phyloP scores from a whole-genome alignment of 495 filamentous ascomycete genomes.

The Tuber umbilicatum region DNA sequence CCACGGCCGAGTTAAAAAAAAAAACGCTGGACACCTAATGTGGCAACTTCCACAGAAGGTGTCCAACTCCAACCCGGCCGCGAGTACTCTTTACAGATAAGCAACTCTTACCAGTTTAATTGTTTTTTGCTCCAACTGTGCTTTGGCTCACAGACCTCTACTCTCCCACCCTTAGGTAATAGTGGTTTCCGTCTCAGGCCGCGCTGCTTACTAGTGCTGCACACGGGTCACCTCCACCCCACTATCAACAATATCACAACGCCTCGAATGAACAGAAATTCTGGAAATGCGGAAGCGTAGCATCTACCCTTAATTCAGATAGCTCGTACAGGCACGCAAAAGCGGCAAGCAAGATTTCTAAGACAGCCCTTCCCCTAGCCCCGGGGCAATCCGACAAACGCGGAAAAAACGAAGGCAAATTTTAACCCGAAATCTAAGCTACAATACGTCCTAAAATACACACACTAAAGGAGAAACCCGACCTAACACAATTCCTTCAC shows the following conservation, averaged over 20 bases:
- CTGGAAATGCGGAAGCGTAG: not conserved
- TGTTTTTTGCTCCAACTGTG: not conserved
- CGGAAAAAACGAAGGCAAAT: no score
- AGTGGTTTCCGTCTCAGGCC: not conserved
- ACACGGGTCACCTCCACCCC: not conserved
- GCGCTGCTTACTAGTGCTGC: not conserved
- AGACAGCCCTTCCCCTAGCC: no score
- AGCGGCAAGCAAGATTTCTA: no score
- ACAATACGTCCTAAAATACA: not conserved
- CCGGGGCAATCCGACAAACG: no score
- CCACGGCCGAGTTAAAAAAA: no score
- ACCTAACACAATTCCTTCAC: not conserved
- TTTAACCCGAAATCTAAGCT: not conserved
- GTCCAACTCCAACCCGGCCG: no score
- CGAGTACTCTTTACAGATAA: no score
- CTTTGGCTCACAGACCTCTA: not conserved
- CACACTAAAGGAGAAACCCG: not conserved
- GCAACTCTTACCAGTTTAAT: not conserved
- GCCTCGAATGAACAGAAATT: not conserved
- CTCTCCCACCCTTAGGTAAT: not conserved
- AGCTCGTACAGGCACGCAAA: not conserved
- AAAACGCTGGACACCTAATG: no score
- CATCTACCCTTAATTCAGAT: not conserved
- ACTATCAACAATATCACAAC: not conserved
- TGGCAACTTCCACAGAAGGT: no score